Evolutionary conservation across 164 flowering plant genomes (phyloP).

Genomic region (Akebia trifoliata): DNA sequence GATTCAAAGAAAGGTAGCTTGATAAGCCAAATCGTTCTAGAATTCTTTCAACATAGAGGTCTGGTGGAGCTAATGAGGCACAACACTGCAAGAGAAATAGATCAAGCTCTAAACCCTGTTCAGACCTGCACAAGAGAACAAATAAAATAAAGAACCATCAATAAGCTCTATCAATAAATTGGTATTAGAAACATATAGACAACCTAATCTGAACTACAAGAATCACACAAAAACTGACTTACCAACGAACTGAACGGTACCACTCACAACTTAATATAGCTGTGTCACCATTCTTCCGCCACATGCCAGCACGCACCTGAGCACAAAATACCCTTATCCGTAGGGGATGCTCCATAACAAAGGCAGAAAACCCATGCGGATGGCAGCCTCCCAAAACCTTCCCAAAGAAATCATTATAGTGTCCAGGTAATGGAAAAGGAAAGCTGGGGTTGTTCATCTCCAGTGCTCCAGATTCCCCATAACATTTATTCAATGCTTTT

Average conservation of each 20-base stretch:
- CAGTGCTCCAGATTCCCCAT: constrained; percentile 36
- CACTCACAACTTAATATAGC: constrained; percentile 54
- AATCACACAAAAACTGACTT: constrained; percentile 15
- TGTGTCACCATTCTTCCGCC: constrained; percentile 90
- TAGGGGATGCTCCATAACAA: constrained; percentile 88
- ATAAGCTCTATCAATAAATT: neutral
- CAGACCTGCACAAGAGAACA: constrained; percentile 55
- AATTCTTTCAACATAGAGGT: constrained; percentile 62
- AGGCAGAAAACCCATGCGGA: constrained; percentile 79
- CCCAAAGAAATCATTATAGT: constrained; percentile 44
- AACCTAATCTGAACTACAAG: neutral
- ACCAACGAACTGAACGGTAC: constrained; percentile 86
- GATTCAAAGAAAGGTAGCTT: constrained; percentile 53
- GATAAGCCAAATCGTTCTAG: constrained; percentile 77
- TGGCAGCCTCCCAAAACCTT: constrained; percentile 57
- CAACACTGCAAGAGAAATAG: constrained; percentile 91
- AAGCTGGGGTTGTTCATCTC: constrained; percentile 15
- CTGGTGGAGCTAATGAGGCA: constrained; percentile 95
- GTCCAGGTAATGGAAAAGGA: constrained; percentile 21
- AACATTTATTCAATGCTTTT: constrained; percentile 48
- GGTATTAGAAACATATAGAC: neutral
- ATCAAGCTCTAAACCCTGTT: constrained; percentile 79
- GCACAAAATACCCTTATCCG: constrained; percentile 88
- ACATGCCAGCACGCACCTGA: constrained; percentile 92
- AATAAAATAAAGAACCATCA: constrained; percentile 4